A percentile compares a stretch with the other conserved stretches of the same genome.
phyloP scores from a whole-genome alignment of 352 stramenopile genomes.

The Albugo candida region DNA sequence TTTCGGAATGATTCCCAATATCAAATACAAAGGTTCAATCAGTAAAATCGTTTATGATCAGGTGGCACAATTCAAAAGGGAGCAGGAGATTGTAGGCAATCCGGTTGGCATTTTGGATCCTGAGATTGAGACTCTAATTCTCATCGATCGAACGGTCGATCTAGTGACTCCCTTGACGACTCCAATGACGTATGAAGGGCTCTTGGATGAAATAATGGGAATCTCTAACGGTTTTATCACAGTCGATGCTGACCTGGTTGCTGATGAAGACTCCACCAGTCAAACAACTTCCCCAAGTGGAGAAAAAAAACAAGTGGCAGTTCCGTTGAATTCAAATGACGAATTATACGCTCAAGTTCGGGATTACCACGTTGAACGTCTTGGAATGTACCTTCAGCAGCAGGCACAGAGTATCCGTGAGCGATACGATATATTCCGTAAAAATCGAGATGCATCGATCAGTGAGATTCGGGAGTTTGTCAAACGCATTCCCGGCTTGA shows the following conservation, averaged over 20 bases:
- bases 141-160: constrained; percentile 91
- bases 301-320: constrained; percentile 60
- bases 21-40: constrained; percentile 87
- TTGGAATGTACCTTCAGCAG: constrained; percentile 91
- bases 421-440: constrained; percentile 88
- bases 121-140: constrained; percentile 86
- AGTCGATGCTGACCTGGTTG: constrained; percentile 53
- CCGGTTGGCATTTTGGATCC: constrained; percentile 56
- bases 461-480: constrained; percentile 97
- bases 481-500: constrained; percentile 91
- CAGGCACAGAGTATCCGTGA: constrained; percentile 89
- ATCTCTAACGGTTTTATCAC: constrained; percentile 85
- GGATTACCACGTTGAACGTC: constrained; percentile 92
- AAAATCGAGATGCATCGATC: constrained; percentile 91
- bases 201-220: constrained; percentile 91
- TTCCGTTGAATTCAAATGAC: constrained; percentile 91
- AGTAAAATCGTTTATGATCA: constrained; percentile 84
- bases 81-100: constrained; percentile 71
- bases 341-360: constrained; percentile 90
- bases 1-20: constrained; percentile 82
- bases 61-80: constrained; percentile 82
- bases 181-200: constrained; percentile 92
- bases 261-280: constrained; percentile 31
- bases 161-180: constrained; percentile 91
- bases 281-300: constrained; percentile 6